A percentile compares a stretch with the other conserved stretches of the same genome.
Conservation (phyloP, 139 green algal genomes). For the Tetradesmus lagerheimii region DNA sequence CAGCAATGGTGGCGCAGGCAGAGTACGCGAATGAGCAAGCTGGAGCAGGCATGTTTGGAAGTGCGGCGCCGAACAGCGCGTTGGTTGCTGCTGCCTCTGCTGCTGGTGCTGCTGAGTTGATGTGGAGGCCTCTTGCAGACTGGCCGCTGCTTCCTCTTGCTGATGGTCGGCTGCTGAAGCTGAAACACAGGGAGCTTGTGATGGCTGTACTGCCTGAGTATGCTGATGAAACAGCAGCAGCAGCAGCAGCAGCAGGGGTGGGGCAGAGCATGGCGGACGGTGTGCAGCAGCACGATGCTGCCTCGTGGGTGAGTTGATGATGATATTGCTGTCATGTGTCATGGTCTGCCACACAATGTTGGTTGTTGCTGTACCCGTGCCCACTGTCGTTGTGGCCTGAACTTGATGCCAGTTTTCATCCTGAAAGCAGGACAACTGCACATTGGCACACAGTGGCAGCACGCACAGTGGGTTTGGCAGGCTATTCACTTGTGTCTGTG, state of each 20-base stretch:
- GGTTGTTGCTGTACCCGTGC: background rate
- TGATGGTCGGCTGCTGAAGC: slow-evolving; percentile 31
- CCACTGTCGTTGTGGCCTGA: too few species aligned
- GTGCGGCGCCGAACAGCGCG: background rate
- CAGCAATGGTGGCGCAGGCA: background rate
- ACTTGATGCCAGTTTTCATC: too few species aligned
- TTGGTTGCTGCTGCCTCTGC: slow-evolving; percentile 1
- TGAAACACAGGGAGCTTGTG: slow-evolving; percentile 48
- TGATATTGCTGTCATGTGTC: background rate
- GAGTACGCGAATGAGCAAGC: background rate
- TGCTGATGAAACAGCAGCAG: background rate
- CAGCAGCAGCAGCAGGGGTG: slow-evolving; percentile 13
- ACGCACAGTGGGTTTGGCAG: too few species aligned
- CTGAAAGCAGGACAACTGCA: too few species aligned
- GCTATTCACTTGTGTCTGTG: too few species aligned
- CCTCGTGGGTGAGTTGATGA: slow-evolving; percentile 1
- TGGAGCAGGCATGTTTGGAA: background rate
- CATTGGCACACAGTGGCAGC: too few species aligned
- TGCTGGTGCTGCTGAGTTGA: slow-evolving; percentile 10
- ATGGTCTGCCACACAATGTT: background rate
- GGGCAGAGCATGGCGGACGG: background rate
- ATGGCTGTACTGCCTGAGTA: slow-evolving; percentile 52
- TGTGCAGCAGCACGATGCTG: background rate
- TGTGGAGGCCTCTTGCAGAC: slow-evolving; percentile 39
- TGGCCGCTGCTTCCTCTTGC: slow-evolving; percentile 59